Percentiles rank a stretch among this genome's conserved stretches.
phyloP scores from a whole-genome alignment of 768 basidiomycete species.

The Mycena kentingensis region DNA sequence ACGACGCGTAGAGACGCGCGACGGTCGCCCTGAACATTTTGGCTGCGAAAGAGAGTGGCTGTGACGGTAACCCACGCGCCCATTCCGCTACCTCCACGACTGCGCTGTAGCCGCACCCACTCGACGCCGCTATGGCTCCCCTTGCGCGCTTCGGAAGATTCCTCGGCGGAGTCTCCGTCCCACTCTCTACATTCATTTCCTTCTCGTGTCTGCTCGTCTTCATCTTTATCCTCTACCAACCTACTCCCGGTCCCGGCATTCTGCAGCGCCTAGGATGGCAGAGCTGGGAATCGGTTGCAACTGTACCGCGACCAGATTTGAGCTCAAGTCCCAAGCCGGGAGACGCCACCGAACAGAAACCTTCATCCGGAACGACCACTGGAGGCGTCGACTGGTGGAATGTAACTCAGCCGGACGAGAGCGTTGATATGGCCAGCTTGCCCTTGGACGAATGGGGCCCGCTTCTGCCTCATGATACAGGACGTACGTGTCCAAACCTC shows the following conservation, averaged over 20 bases:
- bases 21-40: slow-evolving; percentile 17
- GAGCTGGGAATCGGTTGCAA: slow-evolving; percentile 70
- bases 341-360: slow-evolving; percentile 11
- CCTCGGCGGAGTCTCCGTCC: slow-evolving; percentile 56
- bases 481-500: slow-evolving; percentile 47
- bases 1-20: slow-evolving; percentile 26
- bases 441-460: slow-evolving; percentile 84
- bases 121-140: slow-evolving; percentile 8
- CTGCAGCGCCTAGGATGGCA: slow-evolving; percentile 86
- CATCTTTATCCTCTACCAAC: slow-evolving; percentile 81
- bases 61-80: not conserved
- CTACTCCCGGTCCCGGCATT: slow-evolving; percentile 68
- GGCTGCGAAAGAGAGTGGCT: not conserved
- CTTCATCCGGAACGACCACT: slow-evolving; percentile 18
- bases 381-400: slow-evolving; percentile 74
- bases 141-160: slow-evolving; percentile 35
- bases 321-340: slow-evolving; percentile 20
- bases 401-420: slow-evolving; percentile 43
- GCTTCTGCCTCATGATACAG: slow-evolving; percentile 73
- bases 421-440: slow-evolving; percentile 63
- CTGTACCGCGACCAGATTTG: slow-evolving; percentile 24
- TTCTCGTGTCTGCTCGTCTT: slow-evolving; percentile 76
- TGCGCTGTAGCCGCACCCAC: not conserved
- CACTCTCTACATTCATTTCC: slow-evolving; percentile 59
- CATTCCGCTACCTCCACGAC: not conserved